These are phyloP conservation scores for Petunia hybrid DNA, from an alignment of 305 asterid genomes.

Conservation along the genomic window DNA sequence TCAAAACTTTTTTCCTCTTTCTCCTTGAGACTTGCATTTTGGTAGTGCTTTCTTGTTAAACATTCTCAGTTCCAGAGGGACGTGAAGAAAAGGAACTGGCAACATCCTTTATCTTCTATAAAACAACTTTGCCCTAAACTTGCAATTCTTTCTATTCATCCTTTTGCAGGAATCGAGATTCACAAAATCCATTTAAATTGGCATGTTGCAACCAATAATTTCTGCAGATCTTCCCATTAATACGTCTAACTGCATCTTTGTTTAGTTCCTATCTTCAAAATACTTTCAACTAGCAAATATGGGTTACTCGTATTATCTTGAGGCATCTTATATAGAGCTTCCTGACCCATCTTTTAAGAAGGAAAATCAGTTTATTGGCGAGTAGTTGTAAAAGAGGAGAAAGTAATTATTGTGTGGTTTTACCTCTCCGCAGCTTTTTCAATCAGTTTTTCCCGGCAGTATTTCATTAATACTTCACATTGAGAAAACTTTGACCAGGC, in stretches of 20 bases:
- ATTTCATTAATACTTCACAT: neutral
- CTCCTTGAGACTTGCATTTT: constrained; percentile 10
- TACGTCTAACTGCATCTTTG: neutral
- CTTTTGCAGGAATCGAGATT: neutral
- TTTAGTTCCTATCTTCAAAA: neutral
- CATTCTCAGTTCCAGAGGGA: neutral
- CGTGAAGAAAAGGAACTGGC: neutral
- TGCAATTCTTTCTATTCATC: neutral
- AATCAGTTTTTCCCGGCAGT: neutral
- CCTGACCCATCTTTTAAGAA: neutral
- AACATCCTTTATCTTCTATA: neutral
- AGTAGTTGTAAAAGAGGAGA: neutral
- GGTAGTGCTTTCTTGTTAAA: constrained; percentile 10
- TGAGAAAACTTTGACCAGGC: neutral
- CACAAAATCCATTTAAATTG: constrained; percentile 7
- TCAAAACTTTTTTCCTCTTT: neutral
- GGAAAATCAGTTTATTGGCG: neutral
- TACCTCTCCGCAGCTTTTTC: neutral
- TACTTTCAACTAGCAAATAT: neutral
- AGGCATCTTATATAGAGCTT: neutral
- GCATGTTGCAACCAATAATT: constrained; percentile 14
- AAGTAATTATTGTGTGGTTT: neutral
- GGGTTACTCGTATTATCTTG: neutral
- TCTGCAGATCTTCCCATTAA: neutral
- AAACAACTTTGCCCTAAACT: neutral